Evolutionary conservation across 2,329 filamentous ascomycete genomes (phyloP).

Genomic region (Aspergillus transmontanensis): DNA sequence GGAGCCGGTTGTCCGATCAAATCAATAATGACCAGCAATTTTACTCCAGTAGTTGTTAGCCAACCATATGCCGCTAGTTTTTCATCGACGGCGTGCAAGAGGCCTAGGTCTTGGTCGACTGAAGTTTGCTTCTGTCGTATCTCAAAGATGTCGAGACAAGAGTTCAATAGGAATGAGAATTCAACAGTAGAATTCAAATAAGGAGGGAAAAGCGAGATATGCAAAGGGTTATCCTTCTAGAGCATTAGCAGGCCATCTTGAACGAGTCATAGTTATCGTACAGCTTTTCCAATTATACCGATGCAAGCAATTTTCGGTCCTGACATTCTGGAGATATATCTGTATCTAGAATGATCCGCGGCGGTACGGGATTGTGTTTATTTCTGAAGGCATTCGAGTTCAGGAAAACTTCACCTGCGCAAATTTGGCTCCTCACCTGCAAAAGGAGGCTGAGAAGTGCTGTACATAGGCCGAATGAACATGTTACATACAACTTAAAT

Average conservation of each 20-base stretch:
- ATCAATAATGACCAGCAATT: conserved; percentile 87
- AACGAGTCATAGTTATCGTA: conserved; percentile 46
- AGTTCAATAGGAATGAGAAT: conserved; percentile 88
- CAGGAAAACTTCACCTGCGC: not conserved
- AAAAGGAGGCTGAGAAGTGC: not conserved
- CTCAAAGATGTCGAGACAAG: conserved; percentile 91
- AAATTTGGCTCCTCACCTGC: not conserved
- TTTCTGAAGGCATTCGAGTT: not conserved
- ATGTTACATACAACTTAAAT: not conserved
- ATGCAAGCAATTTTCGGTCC: conserved; percentile 85
- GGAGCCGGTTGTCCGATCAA: conserved; percentile 70
- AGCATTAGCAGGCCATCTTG: conserved; percentile 10
- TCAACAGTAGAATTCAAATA: conserved; percentile 69
- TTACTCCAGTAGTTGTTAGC: conserved; percentile 93
- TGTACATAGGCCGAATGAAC: not conserved
- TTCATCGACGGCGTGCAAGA: conserved; percentile 92
- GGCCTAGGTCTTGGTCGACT: conserved; percentile 80
- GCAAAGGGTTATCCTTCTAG: conserved; percentile 87
- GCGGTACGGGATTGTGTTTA: not conserved
- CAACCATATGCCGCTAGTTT: conserved; percentile 91
- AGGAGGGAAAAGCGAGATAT: conserved; percentile 85
- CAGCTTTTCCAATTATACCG: conserved; percentile 90
- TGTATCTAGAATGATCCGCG: not conserved
- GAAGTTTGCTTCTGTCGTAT: conserved; percentile 74
- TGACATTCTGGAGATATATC: conserved; percentile 40